Percentiles rank a stretch among this genome's conserved stretches.
These are phyloP conservation scores for Pseudoneurospora amorphoporcata DNA, from an alignment of 495 filamentous ascomycete species.

Conservation along the genomic window DNA sequence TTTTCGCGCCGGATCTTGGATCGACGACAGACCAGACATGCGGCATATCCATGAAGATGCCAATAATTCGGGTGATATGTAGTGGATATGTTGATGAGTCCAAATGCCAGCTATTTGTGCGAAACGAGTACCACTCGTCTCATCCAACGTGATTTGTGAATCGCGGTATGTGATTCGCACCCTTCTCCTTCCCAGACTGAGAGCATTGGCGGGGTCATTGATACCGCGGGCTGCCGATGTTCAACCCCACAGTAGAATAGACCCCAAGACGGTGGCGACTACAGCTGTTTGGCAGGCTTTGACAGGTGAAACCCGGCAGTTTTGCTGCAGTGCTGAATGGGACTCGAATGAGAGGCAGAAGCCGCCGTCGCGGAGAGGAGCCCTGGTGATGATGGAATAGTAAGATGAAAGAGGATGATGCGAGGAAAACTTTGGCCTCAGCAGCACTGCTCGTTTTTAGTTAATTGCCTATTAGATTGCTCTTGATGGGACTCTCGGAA, in stretches of 20 bases:
- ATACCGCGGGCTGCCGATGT: not conserved
- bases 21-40: slow-evolving; percentile 56
- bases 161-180: not conserved
- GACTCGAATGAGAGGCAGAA: not conserved
- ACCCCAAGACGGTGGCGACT: not conserved
- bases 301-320: not conserved
- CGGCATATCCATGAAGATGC: slow-evolving; percentile 21
- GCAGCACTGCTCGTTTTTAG: not conserved
- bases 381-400: not conserved
- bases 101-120: not conserved
- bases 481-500: not conserved
- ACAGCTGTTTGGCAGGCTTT: not conserved
- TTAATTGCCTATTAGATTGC: not conserved
- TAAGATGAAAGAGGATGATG: not conserved
- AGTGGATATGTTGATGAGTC: not conserved
- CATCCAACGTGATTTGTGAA: not conserved
- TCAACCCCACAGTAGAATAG: not conserved
- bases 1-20: slow-evolving; percentile 59
- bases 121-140: slow-evolving; percentile 2
- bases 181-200: not conserved
- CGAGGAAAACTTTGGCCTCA: not conserved
- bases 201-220: not conserved
- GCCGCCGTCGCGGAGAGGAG: not conserved
- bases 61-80: not conserved
- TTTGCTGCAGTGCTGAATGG: not conserved